These are phyloP conservation scores for Sicyos edulis DNA, from an alignment of 306 rosid genomes.

Conservation along the genomic window DNA sequence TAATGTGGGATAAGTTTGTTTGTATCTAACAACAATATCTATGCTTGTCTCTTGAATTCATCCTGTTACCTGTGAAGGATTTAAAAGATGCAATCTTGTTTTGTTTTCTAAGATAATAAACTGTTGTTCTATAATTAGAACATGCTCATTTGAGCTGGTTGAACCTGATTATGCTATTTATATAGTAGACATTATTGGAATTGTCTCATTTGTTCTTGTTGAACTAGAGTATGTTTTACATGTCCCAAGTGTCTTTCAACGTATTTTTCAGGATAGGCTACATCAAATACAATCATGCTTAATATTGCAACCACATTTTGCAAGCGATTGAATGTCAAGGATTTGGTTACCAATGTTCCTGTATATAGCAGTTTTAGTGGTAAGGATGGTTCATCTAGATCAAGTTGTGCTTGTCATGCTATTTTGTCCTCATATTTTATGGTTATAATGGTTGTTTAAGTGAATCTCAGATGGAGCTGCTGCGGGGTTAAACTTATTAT, in stretches of 20 bases:
- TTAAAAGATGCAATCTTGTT: not conserved
- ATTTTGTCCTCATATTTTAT: constrained; percentile 13
- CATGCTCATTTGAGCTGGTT: too few species aligned
- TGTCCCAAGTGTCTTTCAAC: not conserved
- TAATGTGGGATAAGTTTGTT: too few species aligned
- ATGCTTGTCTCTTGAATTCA: not conserved
- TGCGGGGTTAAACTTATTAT: constrained; percentile 61
- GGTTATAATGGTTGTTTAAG: constrained; percentile 21
- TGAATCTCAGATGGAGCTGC: constrained; percentile 49
- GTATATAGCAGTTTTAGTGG: constrained; percentile 53
- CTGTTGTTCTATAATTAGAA: too few species aligned
- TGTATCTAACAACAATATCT: not conserved
- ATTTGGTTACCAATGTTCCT: constrained; percentile 45
- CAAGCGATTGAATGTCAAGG: constrained; percentile 60
- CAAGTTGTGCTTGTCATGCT: constrained; percentile 15
- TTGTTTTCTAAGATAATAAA: too few species aligned
- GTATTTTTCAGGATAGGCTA: constrained; percentile 7
- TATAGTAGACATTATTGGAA: too few species aligned
- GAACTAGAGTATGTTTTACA: not conserved
- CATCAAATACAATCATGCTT: constrained; percentile 27
- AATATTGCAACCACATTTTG: constrained; percentile 51
- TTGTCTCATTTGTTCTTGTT: too few species aligned
- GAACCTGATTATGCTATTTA: too few species aligned
- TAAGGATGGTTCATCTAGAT: constrained; percentile 28
- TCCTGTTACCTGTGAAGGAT: too few species aligned